These are phyloP conservation scores for Colletotrichum sp. DNA, from an alignment of 2,329 filamentous ascomycete genomes.

Conservation along the genomic window DNA sequence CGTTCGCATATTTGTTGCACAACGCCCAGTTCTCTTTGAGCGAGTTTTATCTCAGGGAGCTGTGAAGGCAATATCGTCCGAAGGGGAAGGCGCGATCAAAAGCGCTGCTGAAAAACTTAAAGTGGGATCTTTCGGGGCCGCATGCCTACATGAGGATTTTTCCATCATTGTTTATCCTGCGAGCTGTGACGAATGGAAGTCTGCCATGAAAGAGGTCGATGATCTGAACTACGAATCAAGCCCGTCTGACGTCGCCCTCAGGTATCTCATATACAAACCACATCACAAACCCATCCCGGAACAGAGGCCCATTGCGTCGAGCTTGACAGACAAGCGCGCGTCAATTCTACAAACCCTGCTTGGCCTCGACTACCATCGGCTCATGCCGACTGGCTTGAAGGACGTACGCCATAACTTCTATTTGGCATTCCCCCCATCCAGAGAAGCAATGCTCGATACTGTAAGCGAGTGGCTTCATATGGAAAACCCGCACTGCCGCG, in stretches of 20 bases:
- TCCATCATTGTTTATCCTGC: constrained; percentile 46
- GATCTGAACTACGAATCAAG: neutral
- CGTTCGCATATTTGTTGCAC: constrained; percentile 31
- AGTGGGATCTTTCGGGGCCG: constrained; percentile 38
- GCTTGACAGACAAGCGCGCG: neutral
- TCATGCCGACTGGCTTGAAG: constrained; percentile 23
- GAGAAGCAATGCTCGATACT: constrained; percentile 36
- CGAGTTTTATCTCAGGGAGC: constrained; percentile 15
- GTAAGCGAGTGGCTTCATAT: constrained; percentile 50
- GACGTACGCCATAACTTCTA: constrained; percentile 44
- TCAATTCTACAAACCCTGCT: constrained; percentile 32
- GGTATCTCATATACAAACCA: constrained; percentile 42
- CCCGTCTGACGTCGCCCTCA: constrained; percentile 27
- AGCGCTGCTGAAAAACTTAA: constrained; percentile 38
- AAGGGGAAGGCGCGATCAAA: constrained; percentile 24
- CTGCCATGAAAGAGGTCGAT: constrained; percentile 21
- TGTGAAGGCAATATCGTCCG: neutral
- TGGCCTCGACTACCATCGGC: constrained; percentile 34
- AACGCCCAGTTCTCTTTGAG: neutral
- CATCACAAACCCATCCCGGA: neutral
- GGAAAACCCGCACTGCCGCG: constrained; percentile 42
- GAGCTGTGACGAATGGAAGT: constrained; percentile 38
- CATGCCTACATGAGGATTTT: constrained; percentile 33
- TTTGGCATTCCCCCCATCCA: constrained; percentile 51
- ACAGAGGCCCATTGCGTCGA: neutral